phyloP scores from a whole-genome alignment of 2,329 filamentous ascomycete species.

The Diaporthe caulivora region DNA sequence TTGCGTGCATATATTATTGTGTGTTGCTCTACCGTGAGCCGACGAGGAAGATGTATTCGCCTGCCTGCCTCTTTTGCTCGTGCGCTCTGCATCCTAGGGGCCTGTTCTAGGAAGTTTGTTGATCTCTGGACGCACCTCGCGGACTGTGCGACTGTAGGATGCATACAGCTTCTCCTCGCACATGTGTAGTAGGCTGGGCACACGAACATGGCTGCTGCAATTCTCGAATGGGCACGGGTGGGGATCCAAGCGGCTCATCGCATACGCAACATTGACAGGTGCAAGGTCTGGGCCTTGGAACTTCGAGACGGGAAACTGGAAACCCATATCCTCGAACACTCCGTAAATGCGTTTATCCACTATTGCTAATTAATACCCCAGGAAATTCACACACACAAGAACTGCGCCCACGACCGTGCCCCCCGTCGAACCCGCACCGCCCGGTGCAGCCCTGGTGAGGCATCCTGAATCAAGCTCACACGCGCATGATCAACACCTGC shows the following conservation, averaged over 20 bases:
- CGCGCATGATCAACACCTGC: conserved; percentile 18
- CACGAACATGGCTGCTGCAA: background rate
- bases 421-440: background rate
- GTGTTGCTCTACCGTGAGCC: background rate
- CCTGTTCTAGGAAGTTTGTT: background rate
- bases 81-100: background rate
- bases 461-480: conserved; percentile 9
- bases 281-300: conserved; percentile 22
- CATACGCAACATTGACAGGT: background rate
- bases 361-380: conserved; percentile 22
- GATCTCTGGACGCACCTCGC: background rate
- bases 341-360: conserved; percentile 24
- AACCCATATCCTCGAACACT: conserved; percentile 9
- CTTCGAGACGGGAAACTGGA: conserved; percentile 12
- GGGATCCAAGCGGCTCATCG: conserved; percentile 8
- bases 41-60: background rate
- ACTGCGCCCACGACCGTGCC: background rate
- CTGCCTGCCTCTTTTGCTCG: background rate
- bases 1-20: background rate
- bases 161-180: background rate
- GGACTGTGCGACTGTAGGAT: background rate
- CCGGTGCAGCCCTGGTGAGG: background rate
- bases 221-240: background rate
- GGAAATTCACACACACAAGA: conserved; percentile 18
- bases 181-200: background rate